phyloP scores from a whole-genome alignment of 2,329 filamentous ascomycete genomes.

The Trichoderma sp. region DNA sequence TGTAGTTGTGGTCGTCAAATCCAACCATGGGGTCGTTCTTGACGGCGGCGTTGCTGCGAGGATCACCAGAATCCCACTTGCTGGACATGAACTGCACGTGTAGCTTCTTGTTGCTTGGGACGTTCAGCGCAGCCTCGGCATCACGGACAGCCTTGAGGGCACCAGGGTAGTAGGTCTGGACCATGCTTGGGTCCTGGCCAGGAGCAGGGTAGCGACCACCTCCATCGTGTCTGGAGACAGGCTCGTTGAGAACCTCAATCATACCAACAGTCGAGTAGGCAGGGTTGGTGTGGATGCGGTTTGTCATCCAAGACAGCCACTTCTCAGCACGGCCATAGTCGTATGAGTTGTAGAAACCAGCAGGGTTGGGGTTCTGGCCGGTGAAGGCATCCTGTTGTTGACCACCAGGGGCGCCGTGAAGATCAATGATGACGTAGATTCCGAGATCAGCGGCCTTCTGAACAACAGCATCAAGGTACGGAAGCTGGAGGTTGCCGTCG shows the following conservation, averaged over 20 bases:
- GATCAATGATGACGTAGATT: slow-evolving; percentile 32
- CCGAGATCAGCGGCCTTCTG: slow-evolving; percentile 33
- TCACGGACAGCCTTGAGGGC: slow-evolving; percentile 27
- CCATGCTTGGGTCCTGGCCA: slow-evolving; percentile 24
- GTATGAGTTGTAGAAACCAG: slow-evolving; percentile 55
- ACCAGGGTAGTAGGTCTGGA: slow-evolving; percentile 25
- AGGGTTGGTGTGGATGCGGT: slow-evolving; percentile 47
- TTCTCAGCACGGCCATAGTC: slow-evolving; percentile 54
- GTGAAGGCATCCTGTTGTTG: slow-evolving; percentile 45
- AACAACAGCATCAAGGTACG: slow-evolving; percentile 33
- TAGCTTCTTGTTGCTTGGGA: slow-evolving; percentile 23
- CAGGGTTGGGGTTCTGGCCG: slow-evolving; percentile 32
- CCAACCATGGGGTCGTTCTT: slow-evolving; percentile 43
- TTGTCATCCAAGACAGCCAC: slow-evolving; percentile 56
- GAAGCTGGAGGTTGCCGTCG: slow-evolving; percentile 28
- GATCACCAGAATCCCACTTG: slow-evolving; percentile 49
- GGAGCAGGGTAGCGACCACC: slow-evolving; percentile 26
- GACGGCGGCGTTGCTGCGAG: slow-evolving; percentile 21
- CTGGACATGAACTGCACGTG: slow-evolving; percentile 51
- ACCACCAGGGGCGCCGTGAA: slow-evolving; percentile 48
- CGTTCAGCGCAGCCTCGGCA: slow-evolving; percentile 23
- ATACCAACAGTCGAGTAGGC: slow-evolving; percentile 56
- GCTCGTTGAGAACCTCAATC: slow-evolving; percentile 54
- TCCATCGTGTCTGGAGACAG: slow-evolving; percentile 29
- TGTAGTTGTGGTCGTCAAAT: slow-evolving; percentile 58